Conservation (phyloP, 139 green algal genomes). For the Coelastrella sp. region DNA sequence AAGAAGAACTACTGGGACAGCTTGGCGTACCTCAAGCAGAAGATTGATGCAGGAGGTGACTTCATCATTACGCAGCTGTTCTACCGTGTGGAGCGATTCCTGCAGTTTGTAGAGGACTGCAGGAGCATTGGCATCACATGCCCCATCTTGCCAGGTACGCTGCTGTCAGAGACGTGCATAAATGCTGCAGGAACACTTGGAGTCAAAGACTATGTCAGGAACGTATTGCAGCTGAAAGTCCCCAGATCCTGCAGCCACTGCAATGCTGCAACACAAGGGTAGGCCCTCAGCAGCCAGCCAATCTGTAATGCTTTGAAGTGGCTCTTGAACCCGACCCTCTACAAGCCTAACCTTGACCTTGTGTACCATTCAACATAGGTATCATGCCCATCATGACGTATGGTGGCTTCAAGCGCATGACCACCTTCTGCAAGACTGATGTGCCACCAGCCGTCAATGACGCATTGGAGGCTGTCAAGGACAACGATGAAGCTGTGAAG, state of each 20-base stretch:
- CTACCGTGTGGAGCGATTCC: conserved; percentile 92
- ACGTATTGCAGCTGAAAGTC: too few species aligned
- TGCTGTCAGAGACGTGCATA: too few species aligned
- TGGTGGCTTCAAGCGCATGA: conserved; percentile 98
- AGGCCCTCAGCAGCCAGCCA: too few species aligned
- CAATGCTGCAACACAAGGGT: too few species aligned
- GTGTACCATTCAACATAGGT: too few species aligned
- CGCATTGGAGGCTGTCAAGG: conserved; percentile 92
- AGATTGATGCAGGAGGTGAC: conserved; percentile 94
- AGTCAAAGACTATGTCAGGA: too few species aligned
- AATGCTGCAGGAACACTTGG: too few species aligned
- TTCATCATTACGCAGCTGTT: conserved; percentile 98
- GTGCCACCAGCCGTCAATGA: conserved; percentile 85
- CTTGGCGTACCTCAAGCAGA: conserved; percentile 95
- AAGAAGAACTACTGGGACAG: conserved; percentile 88
- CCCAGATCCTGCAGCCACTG: too few species aligned
- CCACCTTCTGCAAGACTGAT: conserved; percentile 95
- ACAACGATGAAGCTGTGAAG: conserved; percentile 94
- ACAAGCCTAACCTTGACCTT: too few species aligned
- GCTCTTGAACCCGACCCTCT: too few species aligned
- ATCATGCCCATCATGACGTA: conserved; percentile 99
- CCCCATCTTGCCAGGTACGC: conserved; percentile 92
- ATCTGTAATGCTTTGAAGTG: too few species aligned
- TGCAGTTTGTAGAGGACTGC: conserved; percentile 74
- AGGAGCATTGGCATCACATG: conserved; percentile 84